Conservation (phyloP, 805 yeast species). For the Suhomyces sp. region DNA sequence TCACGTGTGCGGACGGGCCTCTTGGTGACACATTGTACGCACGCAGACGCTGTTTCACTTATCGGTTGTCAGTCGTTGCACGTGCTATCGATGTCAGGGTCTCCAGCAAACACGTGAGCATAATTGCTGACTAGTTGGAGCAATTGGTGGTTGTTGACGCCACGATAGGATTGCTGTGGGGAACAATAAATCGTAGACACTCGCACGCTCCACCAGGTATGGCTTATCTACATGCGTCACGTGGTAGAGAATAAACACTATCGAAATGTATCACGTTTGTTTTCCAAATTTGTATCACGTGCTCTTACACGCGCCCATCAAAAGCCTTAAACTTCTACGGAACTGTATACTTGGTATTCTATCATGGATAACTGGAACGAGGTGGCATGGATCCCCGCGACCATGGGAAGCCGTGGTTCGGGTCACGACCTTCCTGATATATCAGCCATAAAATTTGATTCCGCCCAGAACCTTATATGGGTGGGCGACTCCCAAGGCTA, state of each 20-base stretch:
- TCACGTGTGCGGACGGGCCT: no score
- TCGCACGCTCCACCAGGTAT: background rate
- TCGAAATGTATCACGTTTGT: no score
- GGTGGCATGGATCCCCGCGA: constrained; percentile 13
- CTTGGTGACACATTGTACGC: background rate
- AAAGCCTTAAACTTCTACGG: no score
- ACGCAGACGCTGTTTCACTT: no score
- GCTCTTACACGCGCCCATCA: no score
- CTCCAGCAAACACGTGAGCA: background rate
- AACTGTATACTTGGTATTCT: no score
- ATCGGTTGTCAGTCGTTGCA: no score
- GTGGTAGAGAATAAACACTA: no score
- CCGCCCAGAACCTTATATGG: constrained; percentile 78
- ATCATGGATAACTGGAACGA: constrained; percentile 16
- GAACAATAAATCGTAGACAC: background rate
- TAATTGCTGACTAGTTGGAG: background rate
- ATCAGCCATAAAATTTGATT: constrained; percentile 54
- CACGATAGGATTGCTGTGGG: background rate
- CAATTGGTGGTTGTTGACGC: background rate
- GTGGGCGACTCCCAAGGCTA: constrained; percentile 67
- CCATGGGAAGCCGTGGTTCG: background rate
- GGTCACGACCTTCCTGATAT: constrained; percentile 11
- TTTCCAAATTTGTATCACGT: no score
- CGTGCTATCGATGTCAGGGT: no score
- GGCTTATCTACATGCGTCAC: no score